Base-by-base conservation (phyloP, 495 filamentous ascomycete species). In the Penicillium antarcticum region DNA sequence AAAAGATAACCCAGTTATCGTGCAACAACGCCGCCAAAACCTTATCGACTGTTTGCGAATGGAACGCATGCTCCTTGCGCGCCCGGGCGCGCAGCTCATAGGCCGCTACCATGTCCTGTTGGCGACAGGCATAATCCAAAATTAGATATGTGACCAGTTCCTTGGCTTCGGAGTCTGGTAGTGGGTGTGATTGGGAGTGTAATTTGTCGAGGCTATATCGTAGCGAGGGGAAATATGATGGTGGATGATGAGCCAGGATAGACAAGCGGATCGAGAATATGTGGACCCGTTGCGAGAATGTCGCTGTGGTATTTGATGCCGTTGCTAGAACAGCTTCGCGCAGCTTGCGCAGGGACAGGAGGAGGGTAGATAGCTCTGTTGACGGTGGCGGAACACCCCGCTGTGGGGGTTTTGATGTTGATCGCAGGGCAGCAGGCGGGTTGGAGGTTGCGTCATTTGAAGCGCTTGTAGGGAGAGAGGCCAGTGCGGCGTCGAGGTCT, bases 161-260 rank as follows among this genome's bases (percentile, higher is more conserved):
- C 41, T 84, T 82, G 14, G 87, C 65, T 56, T 95, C 90, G 12
- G 81, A 67, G 10, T 73, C 69, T 0, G 85, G 79, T 16, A 97
- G 79, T 24, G 81, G 83, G 42, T 81, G 74, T 0, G 70, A 58
- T 4, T 78, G 71, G 1, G 69, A 64, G 65, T 95, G 89, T 45
- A 97, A 81, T 3, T 71, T 70, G 33, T 81, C 78, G 5, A 98
- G 77, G 1, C 96, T 81, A 60, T 94, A 80, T 16, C 87, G 79
- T 24, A 97, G 75, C 19, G 94, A 88, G 1, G 94, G 91, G 56
- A 89, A 85, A 71, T 98, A 98, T 7, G 91, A 91, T 45, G 95
- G 91, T 54, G 80, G 82, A 52, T 92, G 84, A 46, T 82, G 83
- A 48, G 85, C 79, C 17, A 92, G 80, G 38, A 98, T 89, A 4